Base-by-base conservation (phyloP, 2,329 filamentous ascomycete genomes). In the Penicillium sp. region DNA sequence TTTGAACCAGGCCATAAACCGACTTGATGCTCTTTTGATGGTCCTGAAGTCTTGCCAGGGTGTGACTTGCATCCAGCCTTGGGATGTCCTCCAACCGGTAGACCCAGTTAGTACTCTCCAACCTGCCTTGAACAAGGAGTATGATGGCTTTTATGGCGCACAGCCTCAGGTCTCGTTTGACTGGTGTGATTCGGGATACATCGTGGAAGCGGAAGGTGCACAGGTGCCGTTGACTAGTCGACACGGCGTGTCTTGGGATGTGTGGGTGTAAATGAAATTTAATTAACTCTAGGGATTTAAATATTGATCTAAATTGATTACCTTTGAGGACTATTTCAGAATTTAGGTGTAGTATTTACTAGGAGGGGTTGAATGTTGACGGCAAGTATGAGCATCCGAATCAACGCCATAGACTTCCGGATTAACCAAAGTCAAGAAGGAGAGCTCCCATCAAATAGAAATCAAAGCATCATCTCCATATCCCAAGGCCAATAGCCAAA, bases 11-110 rank as follows among this genome's bases (percentile, higher is more conserved):
- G 58, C 64, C 4, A 56, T 68, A 15, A 47, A 44, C 18, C 64
- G 73, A 2, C 64, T 75, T 0, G 72, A 76, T 52, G 65, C 72
- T 6, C 60, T 75, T 1, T 58, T 75, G 1, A 55, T 76, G 34
- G 70, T 75, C 1, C 60, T 75, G 5, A 75, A 76, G 46, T 72
- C 73, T 4, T 77, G 74, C 62, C 66, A 72, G 47, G 71, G 66
- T 8, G 35, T 39, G 4, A 67, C 65, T 4, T 77, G 74, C 49
- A 66, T 68, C 34, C 57, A 69, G 42, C 74, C 74, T 2, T 76
- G 73, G 74, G 54, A 65, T 23, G 61, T 68, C 1, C 58, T 76
- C 3, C 74, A 76, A 35, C 68, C 68, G 0, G 57, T 60, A 3
- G 66, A 68, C 2, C 49, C 60, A 0, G 72, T 76, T 0, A 38